A percentile compares a stretch with the other conserved stretches of the same genome.
phyloP scores from a whole-genome alignment of 2,329 filamentous ascomycete genomes.

The Teratosphaeria epicoccoides region DNA sequence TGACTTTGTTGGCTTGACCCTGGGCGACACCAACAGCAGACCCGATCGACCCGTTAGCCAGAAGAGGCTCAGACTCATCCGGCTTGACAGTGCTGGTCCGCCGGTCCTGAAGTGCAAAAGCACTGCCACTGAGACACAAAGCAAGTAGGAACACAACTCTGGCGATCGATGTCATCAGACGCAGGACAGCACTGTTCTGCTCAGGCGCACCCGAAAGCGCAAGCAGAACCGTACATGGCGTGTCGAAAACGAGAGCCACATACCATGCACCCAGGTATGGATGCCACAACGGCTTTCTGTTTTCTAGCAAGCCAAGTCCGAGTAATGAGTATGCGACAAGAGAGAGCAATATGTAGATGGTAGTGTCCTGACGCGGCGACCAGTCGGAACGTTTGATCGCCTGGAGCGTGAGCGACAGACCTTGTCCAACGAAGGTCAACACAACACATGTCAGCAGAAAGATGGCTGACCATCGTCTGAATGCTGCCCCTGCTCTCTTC shows the following conservation, averaged over 20 bases:
- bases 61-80: conserved; percentile 18
- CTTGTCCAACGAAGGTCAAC: conserved; percentile 13
- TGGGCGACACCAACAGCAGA: conserved; percentile 7
- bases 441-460: conserved; percentile 9
- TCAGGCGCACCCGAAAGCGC: neutral
- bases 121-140: conserved; percentile 7
- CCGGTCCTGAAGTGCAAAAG: conserved; percentile 11
- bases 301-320: conserved; percentile 16
- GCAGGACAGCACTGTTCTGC: conserved; percentile 7
- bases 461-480: conserved; percentile 11
- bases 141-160: conserved; percentile 9
- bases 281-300: conserved; percentile 19
- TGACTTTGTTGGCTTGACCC: conserved; percentile 4
- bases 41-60: conserved; percentile 8
- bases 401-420: conserved; percentile 10
- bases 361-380: conserved; percentile 14
- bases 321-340: conserved; percentile 14
- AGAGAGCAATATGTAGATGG: conserved; percentile 14
- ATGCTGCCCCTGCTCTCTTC: conserved; percentile 6
- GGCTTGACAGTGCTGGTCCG: conserved; percentile 6
- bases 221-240: conserved; percentile 13
- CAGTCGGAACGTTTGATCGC: conserved; percentile 6
- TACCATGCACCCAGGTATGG: conserved; percentile 20
- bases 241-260: conserved; percentile 15
- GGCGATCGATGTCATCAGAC: conserved; percentile 9